Percentiles rank a stretch among this genome's conserved stretches.
Conservation (phyloP, 2,329 filamentous ascomycete genomes). For the Alternaria tenuissima region DNA sequence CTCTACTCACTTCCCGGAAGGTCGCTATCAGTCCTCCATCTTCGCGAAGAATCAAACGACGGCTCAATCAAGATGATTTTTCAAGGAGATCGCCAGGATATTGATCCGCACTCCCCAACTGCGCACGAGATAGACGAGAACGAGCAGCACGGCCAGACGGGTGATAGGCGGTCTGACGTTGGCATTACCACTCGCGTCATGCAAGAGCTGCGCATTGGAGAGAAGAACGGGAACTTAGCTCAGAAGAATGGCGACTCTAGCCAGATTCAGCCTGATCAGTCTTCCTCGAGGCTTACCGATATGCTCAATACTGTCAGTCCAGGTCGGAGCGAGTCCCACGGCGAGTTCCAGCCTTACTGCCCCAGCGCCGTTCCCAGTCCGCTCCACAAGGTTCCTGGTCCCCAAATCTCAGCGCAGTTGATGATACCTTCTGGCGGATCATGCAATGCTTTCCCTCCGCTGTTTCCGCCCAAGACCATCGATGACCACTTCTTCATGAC, state of each 20-base stretch:
- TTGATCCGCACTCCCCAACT: constrained; percentile 27
- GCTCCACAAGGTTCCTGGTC: constrained; percentile 27
- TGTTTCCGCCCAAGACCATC: constrained; percentile 22
- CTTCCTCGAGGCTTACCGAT: constrained; percentile 38
- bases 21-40: constrained; percentile 5
- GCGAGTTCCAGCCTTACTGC: constrained; percentile 30
- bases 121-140: constrained; percentile 14
- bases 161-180: constrained; percentile 10
- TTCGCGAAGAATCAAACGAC: constrained; percentile 22
- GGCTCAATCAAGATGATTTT: constrained; percentile 37
- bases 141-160: constrained; percentile 3
- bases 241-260: constrained; percentile 4
- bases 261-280: constrained; percentile 28
- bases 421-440: constrained; percentile 4
- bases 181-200: constrained; percentile 24
- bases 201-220: constrained; percentile 30
- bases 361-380: constrained; percentile 46
- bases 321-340: constrained; percentile 21
- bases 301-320: constrained; percentile 37
- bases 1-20: constrained; percentile 31
- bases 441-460: constrained; percentile 7
- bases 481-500: constrained; percentile 48
- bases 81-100: constrained; percentile 33
- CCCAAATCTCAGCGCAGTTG: constrained; percentile 11
- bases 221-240: constrained; percentile 4